phyloP scores from a whole-genome alignment of 75 land plant species.

The Pinus taeda region DNA sequence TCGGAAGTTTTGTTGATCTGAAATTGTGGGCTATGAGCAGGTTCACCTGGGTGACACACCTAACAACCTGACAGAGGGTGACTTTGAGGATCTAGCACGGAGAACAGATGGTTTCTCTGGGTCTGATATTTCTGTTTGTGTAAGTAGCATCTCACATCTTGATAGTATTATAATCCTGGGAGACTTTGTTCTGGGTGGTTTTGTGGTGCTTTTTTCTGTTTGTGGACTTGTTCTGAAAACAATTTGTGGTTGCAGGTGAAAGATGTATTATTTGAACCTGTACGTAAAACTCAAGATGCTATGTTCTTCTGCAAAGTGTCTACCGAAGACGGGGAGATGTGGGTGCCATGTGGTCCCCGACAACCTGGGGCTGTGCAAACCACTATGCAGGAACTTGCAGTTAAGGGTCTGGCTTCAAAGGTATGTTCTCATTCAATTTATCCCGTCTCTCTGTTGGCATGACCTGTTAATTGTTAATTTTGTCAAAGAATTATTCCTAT shows the following conservation, averaged over 20 bases:
- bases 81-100: slow-evolving; percentile 85
- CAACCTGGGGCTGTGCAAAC: slow-evolving; percentile 85
- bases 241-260: slow-evolving; percentile 59
- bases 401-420: slow-evolving; percentile 79
- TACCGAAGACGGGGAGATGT: slow-evolving; percentile 61
- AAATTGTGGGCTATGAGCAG: slow-evolving; percentile 26
- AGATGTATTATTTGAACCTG: slow-evolving; percentile 97
- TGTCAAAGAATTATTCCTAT: background rate
- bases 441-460: background rate
- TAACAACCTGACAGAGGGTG: slow-evolving; percentile 79
- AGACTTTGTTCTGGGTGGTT: background rate
- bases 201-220: background rate
- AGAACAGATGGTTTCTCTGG: slow-evolving; percentile 95
- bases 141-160: slow-evolving; percentile 30
- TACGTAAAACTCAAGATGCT: slow-evolving; percentile 98
- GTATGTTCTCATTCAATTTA: slow-evolving; percentile 16
- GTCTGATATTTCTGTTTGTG: slow-evolving; percentile 95
- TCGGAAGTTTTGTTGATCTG: background rate
- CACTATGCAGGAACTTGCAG: slow-evolving; percentile 90
- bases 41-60: slow-evolving; percentile 98
- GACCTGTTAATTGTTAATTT: background rate
- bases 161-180: background rate
- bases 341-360: slow-evolving; percentile 96
- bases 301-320: slow-evolving; percentile 71
- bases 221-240: background rate